These are phyloP conservation scores for Diaporthe citri DNA, from an alignment of 2,329 filamentous ascomycete genomes.

Conservation along the genomic window DNA sequence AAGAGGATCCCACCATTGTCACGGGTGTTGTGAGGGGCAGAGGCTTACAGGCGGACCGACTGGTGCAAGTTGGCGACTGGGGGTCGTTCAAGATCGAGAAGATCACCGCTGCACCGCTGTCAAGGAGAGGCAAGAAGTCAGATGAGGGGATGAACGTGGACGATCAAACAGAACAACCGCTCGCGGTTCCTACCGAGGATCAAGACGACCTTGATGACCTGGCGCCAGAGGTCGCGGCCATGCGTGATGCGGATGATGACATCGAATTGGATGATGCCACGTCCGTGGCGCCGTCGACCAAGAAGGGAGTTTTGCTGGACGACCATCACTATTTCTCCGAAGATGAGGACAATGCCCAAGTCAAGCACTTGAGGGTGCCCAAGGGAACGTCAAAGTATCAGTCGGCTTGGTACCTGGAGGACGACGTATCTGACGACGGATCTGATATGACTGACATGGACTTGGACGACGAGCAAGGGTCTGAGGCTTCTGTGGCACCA, in stretches of 20 bases:
- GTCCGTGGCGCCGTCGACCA: constrained; percentile 63
- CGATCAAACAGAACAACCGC: constrained; percentile 65
- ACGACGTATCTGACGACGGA: constrained; percentile 83
- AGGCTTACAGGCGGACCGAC: constrained; percentile 87
- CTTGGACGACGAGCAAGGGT: constrained; percentile 69
- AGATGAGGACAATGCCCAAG: constrained; percentile 74
- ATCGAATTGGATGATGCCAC: constrained; percentile 51
- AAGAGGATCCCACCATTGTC: constrained; percentile 75
- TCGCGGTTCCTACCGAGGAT: constrained; percentile 82
- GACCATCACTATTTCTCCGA: constrained; percentile 99
- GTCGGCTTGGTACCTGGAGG: constrained; percentile 88
- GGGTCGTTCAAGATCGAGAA: constrained; percentile 93
- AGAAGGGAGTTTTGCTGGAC: constrained; percentile 92
- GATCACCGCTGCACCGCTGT: constrained; percentile 81
- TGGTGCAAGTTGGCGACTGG: constrained; percentile 94
- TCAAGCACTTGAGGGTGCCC: constrained; percentile 78
- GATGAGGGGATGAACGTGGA: constrained; percentile 78
- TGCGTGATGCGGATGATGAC: constrained; percentile 74
- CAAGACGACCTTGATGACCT: constrained; percentile 86
- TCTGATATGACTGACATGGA: constrained; percentile 83
- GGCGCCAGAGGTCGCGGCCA: constrained; percentile 86
- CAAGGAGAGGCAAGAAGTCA: constrained; percentile 69
- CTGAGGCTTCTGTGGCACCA: constrained; percentile 70
- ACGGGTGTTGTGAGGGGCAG: constrained; percentile 90
- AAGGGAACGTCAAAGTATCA: constrained; percentile 95